A percentile compares a stretch with the other conserved stretches of the same genome.
Evolutionary conservation across 164 flowering plant genomes (phyloP).

Genomic region (Sextonia rubra): DNA sequence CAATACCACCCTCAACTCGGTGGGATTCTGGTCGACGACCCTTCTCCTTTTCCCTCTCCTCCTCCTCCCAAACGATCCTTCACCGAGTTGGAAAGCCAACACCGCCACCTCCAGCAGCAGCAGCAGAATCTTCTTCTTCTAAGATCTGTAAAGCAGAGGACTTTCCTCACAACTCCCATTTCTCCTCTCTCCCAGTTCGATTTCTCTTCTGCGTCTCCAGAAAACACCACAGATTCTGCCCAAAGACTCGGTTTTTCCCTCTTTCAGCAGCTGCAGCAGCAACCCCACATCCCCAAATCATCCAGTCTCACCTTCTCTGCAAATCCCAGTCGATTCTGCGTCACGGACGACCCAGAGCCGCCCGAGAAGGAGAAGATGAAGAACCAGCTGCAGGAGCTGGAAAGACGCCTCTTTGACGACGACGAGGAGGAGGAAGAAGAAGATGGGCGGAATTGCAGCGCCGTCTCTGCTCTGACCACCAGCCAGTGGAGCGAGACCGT

Average conservation of each 20-base stretch:
- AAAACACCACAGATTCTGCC: constrained; percentile 12
- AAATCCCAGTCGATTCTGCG: constrained; percentile 1
- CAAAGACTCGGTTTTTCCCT: constrained; percentile 23
- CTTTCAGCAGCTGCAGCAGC: constrained; percentile 26
- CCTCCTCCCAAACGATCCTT: constrained; percentile 49
- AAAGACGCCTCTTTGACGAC: constrained; percentile 63
- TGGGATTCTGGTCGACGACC: constrained; percentile 8
- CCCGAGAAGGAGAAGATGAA: constrained; percentile 52
- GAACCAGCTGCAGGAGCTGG: constrained; percentile 61
- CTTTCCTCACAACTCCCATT: constrained; percentile 39
- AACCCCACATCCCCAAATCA: constrained; percentile 10
- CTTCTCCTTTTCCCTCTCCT: constrained; percentile 8
- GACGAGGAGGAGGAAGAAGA: constrained; percentile 29
- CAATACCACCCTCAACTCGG: constrained; percentile 16
- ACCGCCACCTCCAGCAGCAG: too few species aligned
- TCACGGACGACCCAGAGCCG: constrained; percentile 9
- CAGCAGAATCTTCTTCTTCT: constrained; percentile 22
- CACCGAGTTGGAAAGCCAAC: constrained; percentile 36
- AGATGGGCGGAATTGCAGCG: constrained; percentile 10
- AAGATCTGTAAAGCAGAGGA: constrained; percentile 64
- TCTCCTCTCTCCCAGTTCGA: constrained; percentile 51
- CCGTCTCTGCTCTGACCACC: constrained; percentile 48
- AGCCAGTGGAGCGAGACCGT: constrained; percentile 82
- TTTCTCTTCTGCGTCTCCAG: constrained; percentile 26
- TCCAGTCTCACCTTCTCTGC: constrained; percentile 8